These are phyloP conservation scores for Ogataea polymorpha DNA, from an alignment of 805 yeast species.

Conservation along the genomic window DNA sequence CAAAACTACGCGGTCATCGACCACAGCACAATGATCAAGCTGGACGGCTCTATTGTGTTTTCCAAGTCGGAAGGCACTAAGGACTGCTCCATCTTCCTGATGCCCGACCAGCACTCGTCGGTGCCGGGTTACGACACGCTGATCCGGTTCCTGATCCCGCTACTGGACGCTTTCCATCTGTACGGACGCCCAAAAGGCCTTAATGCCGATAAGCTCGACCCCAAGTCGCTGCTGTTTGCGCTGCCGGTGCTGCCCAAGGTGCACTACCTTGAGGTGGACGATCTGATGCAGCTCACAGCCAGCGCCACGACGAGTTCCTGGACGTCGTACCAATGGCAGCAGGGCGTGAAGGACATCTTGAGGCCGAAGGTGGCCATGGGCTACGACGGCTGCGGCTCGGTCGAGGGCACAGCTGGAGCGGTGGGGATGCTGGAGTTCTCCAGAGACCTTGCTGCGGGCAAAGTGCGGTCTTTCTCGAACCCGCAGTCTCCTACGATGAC, in stretches of 20 bases:
- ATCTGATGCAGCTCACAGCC: conserved; percentile 43
- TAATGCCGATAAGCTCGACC: conserved; percentile 68
- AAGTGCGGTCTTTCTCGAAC: conserved; percentile 27
- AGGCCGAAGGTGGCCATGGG: conserved; percentile 54
- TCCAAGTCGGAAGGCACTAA: conserved; percentile 48
- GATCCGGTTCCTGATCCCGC: conserved; percentile 72
- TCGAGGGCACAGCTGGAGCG: conserved; percentile 60
- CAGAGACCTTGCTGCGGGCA: conserved; percentile 26
- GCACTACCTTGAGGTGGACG: conserved; percentile 67
- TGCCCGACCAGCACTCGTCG: conserved; percentile 83
- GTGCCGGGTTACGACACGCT: conserved; percentile 83
- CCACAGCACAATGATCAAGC: conserved; percentile 80
- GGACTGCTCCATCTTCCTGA: conserved; percentile 65
- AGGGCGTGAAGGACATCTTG: conserved; percentile 51
- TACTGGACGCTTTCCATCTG: conserved; percentile 70
- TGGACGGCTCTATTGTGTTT: conserved; percentile 77
- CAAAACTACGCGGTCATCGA: conserved; percentile 78
- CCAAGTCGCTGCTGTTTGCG: conserved; percentile 68
- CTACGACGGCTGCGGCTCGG: conserved; percentile 75
- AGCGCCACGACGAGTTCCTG: conserved; percentile 39
- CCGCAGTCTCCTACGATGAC: conserved; percentile 37
- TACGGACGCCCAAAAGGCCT: conserved; percentile 81
- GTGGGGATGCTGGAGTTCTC: conserved; percentile 29
- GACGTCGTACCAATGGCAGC: conserved; percentile 60
- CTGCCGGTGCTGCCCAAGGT: conserved; percentile 79